These are phyloP conservation scores for Moricandia arvensis DNA, from an alignment of 345 rosid species.

Conservation along the genomic window DNA sequence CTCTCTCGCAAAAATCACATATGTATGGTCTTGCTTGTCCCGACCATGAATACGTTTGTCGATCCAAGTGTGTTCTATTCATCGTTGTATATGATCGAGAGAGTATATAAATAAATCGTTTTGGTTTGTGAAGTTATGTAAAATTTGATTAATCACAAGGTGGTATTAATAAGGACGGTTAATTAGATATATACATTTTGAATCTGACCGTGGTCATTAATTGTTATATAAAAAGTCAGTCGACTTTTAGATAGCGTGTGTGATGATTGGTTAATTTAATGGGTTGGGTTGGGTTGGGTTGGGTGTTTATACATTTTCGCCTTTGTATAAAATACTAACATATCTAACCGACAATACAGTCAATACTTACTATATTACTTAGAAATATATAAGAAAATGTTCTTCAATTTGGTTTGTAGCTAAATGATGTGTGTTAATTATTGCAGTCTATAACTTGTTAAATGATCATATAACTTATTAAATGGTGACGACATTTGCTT, in stretches of 20 bases:
- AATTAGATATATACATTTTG: background rate
- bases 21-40: constrained; percentile 48
- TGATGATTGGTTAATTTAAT: constrained; percentile 1
- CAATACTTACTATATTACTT: background rate
- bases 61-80: constrained; percentile 32
- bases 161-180: background rate
- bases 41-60: constrained; percentile 34
- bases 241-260: constrained; percentile 15
- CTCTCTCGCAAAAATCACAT: constrained; percentile 80
- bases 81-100: constrained; percentile 12
- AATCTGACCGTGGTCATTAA: background rate
- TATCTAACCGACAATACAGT: constrained; percentile 22
- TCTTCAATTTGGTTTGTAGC: background rate
- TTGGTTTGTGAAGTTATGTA: background rate
- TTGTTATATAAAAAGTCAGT: constrained; percentile 7
- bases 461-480: too few species aligned
- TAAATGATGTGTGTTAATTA: background rate
- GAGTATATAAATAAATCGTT: background rate
- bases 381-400: background rate
- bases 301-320: background rate
- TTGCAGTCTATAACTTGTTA: too few species aligned
- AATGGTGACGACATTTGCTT: constrained; percentile 9
- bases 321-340: background rate
- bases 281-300: background rate
- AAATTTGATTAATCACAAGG: background rate